A percentile compares a stretch with the other conserved stretches of the same genome.
Conservation (phyloP, 768 basidiomycete genomes). For the Psilocybe cubensis region DNA sequence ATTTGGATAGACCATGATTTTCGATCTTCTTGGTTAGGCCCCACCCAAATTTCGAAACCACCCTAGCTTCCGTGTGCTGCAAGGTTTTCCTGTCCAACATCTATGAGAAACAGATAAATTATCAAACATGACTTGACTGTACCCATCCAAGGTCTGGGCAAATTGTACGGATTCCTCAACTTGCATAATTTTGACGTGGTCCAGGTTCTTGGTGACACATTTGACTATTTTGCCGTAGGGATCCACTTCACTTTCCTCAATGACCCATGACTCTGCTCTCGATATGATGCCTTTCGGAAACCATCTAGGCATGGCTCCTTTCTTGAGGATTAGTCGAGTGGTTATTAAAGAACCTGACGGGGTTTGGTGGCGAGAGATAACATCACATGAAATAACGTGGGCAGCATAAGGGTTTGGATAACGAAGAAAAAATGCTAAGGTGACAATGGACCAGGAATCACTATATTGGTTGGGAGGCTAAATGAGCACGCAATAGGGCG, state of each 20-base stretch:
- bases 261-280: constrained; percentile 90
- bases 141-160: constrained; percentile 74
- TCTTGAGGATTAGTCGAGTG: constrained; percentile 90
- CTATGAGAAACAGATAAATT: constrained; percentile 1
- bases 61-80: constrained; percentile 85
- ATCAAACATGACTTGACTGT: constrained; percentile 23
- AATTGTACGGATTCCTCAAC: constrained; percentile 84
- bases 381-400: constrained; percentile 95
- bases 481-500: not conserved
- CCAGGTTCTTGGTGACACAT: constrained; percentile 87
- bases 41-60: constrained; percentile 91
- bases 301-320: constrained; percentile 91
- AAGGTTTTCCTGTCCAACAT: constrained; percentile 62
- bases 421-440: constrained; percentile 91
- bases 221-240: constrained; percentile 75
- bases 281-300: constrained; percentile 82
- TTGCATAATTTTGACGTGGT: constrained; percentile 94
- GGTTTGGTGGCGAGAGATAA: constrained; percentile 81
- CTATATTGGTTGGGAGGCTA: constrained; percentile 39
- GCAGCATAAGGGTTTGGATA: constrained; percentile 96
- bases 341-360: constrained; percentile 78
- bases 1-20: constrained; percentile 79
- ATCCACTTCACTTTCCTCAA: constrained; percentile 95
- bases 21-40: constrained; percentile 88
- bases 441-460: constrained; percentile 93